These are phyloP conservation scores for Nakazawaea anatomiae DNA, from an alignment of 805 yeast species.

Conservation along the genomic window DNA sequence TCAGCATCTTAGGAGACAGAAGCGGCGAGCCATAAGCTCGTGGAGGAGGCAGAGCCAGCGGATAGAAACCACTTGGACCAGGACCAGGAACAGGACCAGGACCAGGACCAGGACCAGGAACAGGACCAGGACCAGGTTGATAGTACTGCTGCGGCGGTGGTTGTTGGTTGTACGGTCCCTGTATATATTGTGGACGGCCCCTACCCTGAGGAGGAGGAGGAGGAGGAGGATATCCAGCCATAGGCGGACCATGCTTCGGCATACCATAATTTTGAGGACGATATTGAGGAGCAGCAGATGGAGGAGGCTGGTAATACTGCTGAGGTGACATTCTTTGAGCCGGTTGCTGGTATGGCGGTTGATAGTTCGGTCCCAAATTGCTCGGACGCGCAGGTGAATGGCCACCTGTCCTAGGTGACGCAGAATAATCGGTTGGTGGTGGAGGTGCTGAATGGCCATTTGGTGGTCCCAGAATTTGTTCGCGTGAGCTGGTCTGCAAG, in stretches of 20 bases:
- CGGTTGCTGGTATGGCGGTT: background rate
- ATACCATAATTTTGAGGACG: background rate
- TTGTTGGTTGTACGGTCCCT: conserved; percentile 4
- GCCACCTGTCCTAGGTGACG: background rate
- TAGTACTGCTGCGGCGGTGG: conserved; percentile 2
- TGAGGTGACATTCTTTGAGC: background rate
- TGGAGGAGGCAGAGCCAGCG: background rate
- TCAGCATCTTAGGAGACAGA: background rate
- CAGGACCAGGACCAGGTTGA: conserved; percentile 4
- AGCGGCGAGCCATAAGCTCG: background rate
- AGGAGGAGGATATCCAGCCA: background rate
- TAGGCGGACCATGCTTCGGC: background rate
- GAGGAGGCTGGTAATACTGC: background rate
- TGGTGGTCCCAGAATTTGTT: background rate
- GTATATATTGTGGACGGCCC: background rate
- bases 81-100: background rate
- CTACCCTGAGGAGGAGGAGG: background rate
- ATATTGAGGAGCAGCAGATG: background rate
- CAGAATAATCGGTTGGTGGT: background rate
- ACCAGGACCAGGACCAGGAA: background rate
- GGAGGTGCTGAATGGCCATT: background rate
- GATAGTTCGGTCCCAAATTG: conserved; percentile 8
- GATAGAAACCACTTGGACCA: background rate
- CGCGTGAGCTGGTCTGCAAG: background rate
- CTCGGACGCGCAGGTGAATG: conserved; percentile 10